phyloP scores from a whole-genome alignment of 176 grass and related monocot species.

The Lolium perenne region DNA sequence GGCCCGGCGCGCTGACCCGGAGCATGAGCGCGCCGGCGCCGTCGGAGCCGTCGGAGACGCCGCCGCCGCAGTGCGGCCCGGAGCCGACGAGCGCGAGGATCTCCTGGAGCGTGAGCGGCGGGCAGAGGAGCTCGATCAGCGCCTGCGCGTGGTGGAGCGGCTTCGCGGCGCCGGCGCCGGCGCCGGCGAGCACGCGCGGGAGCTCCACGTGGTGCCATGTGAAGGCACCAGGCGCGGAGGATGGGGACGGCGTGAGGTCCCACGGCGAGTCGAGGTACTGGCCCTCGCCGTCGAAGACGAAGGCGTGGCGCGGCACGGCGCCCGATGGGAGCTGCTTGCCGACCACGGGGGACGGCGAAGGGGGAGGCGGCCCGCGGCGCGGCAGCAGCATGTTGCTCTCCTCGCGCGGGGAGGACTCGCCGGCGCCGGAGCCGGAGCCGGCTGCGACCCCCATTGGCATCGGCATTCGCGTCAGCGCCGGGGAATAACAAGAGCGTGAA shows the following conservation, averaged over 20 bases:
- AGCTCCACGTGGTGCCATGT: slow-evolving; percentile 93
- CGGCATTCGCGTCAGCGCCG: slow-evolving; percentile 35
- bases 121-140: slow-evolving; percentile 81
- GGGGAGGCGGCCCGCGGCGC: slow-evolving; percentile 13
- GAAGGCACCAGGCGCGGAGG: slow-evolving; percentile 37
- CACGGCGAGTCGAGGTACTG: slow-evolving; percentile 46
- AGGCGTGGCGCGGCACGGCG: slow-evolving; percentile 62
- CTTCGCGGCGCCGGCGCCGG: slow-evolving; percentile 41
- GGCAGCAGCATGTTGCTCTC: slow-evolving; percentile 7
- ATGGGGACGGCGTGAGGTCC: slow-evolving; percentile 4
- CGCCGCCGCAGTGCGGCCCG: slow-evolving; percentile 77
- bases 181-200: slow-evolving; percentile 36
- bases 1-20: slow-evolving; percentile 76
- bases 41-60: slow-evolving; percentile 40
- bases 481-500: neutral
- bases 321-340: slow-evolving; percentile 51
- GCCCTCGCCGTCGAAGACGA: slow-evolving; percentile 68
- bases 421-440: slow-evolving; percentile 16
- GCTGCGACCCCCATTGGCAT: slow-evolving; percentile 35
- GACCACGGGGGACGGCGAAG: slow-evolving; percentile 21
- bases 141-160: slow-evolving; percentile 79
- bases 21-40: slow-evolving; percentile 57
- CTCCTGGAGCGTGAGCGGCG: slow-evolving; percentile 90
- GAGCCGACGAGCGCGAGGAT: slow-evolving; percentile 82
- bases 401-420: neutral